Conservation (phyloP, 164 flowering plant species). For the Litsea cubeba region DNA sequence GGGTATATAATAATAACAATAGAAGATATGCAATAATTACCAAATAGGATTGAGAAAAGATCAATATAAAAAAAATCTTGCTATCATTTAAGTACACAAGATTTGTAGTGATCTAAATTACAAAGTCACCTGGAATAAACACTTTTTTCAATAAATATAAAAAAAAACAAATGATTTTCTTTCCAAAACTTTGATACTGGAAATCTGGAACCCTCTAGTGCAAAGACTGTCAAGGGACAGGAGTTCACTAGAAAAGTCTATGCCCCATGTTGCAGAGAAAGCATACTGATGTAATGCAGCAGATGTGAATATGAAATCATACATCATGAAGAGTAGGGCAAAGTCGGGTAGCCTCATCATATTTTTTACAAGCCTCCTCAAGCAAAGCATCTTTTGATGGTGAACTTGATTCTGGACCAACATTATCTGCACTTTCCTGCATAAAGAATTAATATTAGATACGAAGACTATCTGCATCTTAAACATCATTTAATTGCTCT, state of each 20-base stretch:
- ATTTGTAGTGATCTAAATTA: background rate
- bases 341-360: constrained; percentile 87
- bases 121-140: background rate
- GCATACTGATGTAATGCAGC: background rate
- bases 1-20: too few species aligned
- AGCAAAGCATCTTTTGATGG: constrained; percentile 97
- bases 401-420: constrained; percentile 71
- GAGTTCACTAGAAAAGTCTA: too few species aligned
- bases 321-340: constrained; percentile 99
- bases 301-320: constrained; percentile 18
- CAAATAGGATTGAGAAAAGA: background rate
- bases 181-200: too few species aligned
- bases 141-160: too few species aligned
- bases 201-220: too few species aligned
- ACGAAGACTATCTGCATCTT: constrained; percentile 7
- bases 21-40: background rate
- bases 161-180: too few species aligned
- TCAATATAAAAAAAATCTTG: background rate
- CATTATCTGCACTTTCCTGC: constrained; percentile 99
- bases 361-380: constrained; percentile 97
- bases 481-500: background rate
- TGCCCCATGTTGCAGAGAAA: background rate
- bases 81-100: background rate
- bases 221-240: too few species aligned
- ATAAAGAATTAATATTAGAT: constrained; percentile 23